Conservation (phyloP, 208 protist species). For the Acanthamoeba triangularis region DNA sequence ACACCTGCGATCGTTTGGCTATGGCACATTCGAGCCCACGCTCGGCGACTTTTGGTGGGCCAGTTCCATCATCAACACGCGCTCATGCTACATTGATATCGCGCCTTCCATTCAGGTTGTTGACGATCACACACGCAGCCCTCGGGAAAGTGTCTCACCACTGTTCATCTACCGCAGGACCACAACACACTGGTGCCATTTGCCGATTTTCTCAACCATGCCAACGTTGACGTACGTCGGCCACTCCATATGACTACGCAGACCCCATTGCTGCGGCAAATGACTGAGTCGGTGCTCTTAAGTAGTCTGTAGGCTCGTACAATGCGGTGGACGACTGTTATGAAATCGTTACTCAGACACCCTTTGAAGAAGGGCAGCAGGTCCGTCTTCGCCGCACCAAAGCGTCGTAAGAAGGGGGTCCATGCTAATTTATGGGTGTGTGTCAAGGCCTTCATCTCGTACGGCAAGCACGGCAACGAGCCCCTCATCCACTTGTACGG, state of each 20-base stretch:
- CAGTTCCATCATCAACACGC: conserved; percentile 21
- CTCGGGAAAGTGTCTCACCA: neutral
- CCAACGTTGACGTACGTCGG: conserved; percentile 27
- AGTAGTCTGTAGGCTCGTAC: neutral
- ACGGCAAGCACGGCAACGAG: conserved; percentile 34
- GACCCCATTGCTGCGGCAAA: too few species aligned
- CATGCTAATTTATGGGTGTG: neutral
- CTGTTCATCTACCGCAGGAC: neutral
- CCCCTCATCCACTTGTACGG: conserved; percentile 2
- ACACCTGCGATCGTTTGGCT: neutral
- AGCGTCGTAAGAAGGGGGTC: neutral
- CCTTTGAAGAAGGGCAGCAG: neutral
- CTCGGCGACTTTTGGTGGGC: conserved; percentile 11
- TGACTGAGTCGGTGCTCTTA: neutral
- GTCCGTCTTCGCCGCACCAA: neutral
- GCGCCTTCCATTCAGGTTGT: neutral
- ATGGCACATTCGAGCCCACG: neutral
- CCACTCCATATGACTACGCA: too few species aligned
- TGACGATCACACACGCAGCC: too few species aligned
- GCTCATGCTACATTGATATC: conserved; percentile 42
- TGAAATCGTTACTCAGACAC: neutral
- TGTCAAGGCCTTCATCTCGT: conserved; percentile 3
- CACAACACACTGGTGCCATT: conserved; percentile 40
- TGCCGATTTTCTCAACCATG: conserved; percentile 48
- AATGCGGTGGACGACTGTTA: neutral